Evolutionary conservation across 768 basidiomycete genomes (phyloP).

Genomic region (Mycena latifolia): DNA sequence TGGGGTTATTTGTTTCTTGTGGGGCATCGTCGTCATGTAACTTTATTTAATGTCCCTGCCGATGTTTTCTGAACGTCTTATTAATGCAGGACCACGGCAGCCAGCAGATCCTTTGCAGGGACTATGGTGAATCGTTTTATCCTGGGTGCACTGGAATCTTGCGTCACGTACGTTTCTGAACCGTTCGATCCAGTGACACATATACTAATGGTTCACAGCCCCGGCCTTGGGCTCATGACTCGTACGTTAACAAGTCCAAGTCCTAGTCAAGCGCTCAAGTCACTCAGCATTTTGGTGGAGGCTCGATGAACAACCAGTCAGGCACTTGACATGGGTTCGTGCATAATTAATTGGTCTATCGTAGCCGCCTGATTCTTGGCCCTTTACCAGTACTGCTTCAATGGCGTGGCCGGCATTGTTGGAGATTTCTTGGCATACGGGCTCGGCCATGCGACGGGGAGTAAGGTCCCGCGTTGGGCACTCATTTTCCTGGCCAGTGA

Average conservation of each 20-base stretch:
- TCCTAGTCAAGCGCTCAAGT: neutral
- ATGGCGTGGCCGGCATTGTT: slow-evolving; percentile 41
- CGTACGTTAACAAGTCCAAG: slow-evolving; percentile 16
- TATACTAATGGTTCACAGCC: slow-evolving; percentile 22
- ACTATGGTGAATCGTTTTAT: slow-evolving; percentile 43
- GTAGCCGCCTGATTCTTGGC: neutral
- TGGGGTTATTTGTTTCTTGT: slow-evolving; percentile 41
- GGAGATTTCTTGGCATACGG: slow-evolving; percentile 44
- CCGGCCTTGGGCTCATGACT: slow-evolving; percentile 48
- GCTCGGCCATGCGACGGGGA: slow-evolving; percentile 39
- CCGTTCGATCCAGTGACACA: neutral
- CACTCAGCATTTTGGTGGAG: slow-evolving; percentile 43
- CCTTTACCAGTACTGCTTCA: slow-evolving; percentile 30
- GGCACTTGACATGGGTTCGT: slow-evolving; percentile 46
- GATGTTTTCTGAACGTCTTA: neutral
- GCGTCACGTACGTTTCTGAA: slow-evolving; percentile 37
- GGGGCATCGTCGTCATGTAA: slow-evolving; percentile 48
- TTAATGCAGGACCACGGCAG: slow-evolving; percentile 38
- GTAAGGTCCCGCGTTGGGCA: slow-evolving; percentile 42
- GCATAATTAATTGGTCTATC: neutral
- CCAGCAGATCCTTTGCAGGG: slow-evolving; percentile 40
- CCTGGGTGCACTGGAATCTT: slow-evolving; percentile 43
- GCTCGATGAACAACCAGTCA: slow-evolving; percentile 42
- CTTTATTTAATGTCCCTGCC: no score
- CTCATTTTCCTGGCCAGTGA: slow-evolving; percentile 41